Evolutionary conservation across 2,329 filamentous ascomycete species (phyloP).

Genomic region (Trichoderma sp.): DNA sequence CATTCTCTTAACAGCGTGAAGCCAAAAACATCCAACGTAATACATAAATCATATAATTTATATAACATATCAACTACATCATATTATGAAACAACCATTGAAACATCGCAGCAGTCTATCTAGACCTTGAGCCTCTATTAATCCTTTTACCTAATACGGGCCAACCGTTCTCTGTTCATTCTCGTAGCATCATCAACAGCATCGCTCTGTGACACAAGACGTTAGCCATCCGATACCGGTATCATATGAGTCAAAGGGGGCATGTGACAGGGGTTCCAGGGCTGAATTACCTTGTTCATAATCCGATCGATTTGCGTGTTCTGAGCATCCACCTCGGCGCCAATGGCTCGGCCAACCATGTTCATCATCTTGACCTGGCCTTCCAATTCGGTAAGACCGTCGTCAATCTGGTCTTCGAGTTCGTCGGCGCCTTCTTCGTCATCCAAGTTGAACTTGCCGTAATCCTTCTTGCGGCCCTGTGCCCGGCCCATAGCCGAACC

Average conservation of each 20-base stretch:
- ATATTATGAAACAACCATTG: neutral
- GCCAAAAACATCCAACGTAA: neutral
- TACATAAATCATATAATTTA: neutral
- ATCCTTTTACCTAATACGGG: constrained; percentile 50
- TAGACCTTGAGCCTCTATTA: neutral
- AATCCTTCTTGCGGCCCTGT: constrained; percentile 40
- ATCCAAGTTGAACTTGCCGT: constrained; percentile 72
- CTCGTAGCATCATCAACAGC: constrained; percentile 77
- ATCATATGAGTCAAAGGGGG: neutral
- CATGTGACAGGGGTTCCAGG: neutral
- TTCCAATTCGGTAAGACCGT: constrained; percentile 62
- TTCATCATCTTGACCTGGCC: constrained; percentile 70
- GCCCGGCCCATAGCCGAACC: constrained; percentile 28
- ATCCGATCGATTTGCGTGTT: constrained; percentile 75
- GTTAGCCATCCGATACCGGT: constrained; percentile 29
- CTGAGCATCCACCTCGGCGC: constrained; percentile 71
- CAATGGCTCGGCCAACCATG: constrained; percentile 68
- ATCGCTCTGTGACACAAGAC: constrained; percentile 61
- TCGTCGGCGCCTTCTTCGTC: constrained; percentile 58
- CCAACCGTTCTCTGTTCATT: constrained; percentile 71
- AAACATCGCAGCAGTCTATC: neutral
- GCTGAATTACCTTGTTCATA: constrained; percentile 63
- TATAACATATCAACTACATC: neutral
- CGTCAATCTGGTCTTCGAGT: constrained; percentile 55
- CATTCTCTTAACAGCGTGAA: neutral